Evolutionary conservation across 2,329 filamentous ascomycete species (phyloP).

Genomic region (Rhynchosporium secalis): DNA sequence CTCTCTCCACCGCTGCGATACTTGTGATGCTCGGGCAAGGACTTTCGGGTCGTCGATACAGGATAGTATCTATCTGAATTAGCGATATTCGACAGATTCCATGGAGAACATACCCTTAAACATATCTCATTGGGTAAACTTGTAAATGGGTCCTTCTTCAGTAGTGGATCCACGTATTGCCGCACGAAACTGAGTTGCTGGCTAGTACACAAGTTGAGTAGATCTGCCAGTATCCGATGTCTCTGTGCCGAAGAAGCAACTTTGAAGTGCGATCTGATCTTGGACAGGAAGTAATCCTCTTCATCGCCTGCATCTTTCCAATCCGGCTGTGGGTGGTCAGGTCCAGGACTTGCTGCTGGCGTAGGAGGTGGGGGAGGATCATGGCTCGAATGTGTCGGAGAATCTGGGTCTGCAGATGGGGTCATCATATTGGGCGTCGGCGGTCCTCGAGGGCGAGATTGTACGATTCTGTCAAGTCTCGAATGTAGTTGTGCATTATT

Average conservation of each 20-base stretch:
- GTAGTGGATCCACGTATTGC: slow-evolving; percentile 87
- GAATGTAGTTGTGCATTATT: slow-evolving; percentile 41
- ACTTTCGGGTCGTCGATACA: slow-evolving; percentile 98
- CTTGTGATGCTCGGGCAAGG: slow-evolving; percentile 87
- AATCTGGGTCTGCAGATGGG: slow-evolving; percentile 61
- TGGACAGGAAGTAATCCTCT: slow-evolving; percentile 79
- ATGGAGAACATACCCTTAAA: slow-evolving; percentile 64
- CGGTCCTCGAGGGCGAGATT: slow-evolving; percentile 55
- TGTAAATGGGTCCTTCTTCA: slow-evolving; percentile 96
- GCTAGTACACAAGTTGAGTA: slow-evolving; percentile 92
- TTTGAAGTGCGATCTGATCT: slow-evolving; percentile 78
- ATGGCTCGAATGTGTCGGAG: slow-evolving; percentile 40
- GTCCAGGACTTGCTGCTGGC: slow-evolving; percentile 64
- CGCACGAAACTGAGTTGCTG: slow-evolving; percentile 95
- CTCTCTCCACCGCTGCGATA: slow-evolving; percentile 93
- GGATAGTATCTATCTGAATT: slow-evolving; percentile 70
- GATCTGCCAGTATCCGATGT: slow-evolving; percentile 78
- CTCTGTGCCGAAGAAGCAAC: slow-evolving; percentile 74
- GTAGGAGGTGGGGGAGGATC: slow-evolving; percentile 63
- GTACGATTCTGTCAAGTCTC: slow-evolving; percentile 55
- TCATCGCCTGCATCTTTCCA: slow-evolving; percentile 78
- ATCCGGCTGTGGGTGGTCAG: slow-evolving; percentile 61
- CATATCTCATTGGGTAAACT: slow-evolving; percentile 91
- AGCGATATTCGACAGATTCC: slow-evolving; percentile 10
- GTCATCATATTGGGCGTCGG: slow-evolving; percentile 68